Percentiles rank a stretch among this genome's conserved stretches.
Evolutionary conservation across 768 basidiomycete genomes (phyloP).

Genomic region (Boletus insuetus): DNA sequence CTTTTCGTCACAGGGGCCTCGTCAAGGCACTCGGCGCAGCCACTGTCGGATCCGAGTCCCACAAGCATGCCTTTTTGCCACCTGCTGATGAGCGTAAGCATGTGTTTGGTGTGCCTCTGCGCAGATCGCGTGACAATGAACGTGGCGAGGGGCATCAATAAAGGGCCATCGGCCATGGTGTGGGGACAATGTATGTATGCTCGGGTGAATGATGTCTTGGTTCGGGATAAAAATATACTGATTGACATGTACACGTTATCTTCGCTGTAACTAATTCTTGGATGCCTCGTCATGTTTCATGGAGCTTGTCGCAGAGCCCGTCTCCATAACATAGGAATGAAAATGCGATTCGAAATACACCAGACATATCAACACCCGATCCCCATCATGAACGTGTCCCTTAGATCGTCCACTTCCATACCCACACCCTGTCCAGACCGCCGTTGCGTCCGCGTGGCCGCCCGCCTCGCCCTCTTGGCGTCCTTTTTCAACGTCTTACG

Average conservation of each 20-base stretch:
- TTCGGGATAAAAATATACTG: no score
- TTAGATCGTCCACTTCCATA: slow-evolving; percentile 31
- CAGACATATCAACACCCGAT: slow-evolving; percentile 10
- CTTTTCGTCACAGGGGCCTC: slow-evolving; percentile 37
- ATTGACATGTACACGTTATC: no score
- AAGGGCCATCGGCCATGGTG: no score
- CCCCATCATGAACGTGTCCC: slow-evolving; percentile 25
- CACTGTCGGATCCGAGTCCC: slow-evolving; percentile 31
- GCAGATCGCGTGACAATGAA: slow-evolving; percentile 2
- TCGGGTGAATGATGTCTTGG: no score
- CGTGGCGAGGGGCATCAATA: neutral
- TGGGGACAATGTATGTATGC: no score
- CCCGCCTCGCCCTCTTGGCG: slow-evolving; percentile 59
- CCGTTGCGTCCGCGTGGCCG: slow-evolving; percentile 34
- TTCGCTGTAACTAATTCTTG: no score
- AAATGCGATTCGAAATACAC: neutral
- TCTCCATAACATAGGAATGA: neutral
- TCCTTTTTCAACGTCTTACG: slow-evolving; percentile 60
- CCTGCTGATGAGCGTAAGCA: neutral
- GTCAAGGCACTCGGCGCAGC: slow-evolving; percentile 51
- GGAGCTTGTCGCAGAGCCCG: no score
- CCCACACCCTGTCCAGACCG: slow-evolving; percentile 5
- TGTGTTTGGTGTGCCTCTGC: slow-evolving; percentile 3
- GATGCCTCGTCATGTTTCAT: no score
- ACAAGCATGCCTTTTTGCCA: slow-evolving; percentile 8